phyloP scores from a whole-genome alignment of 352 stramenopile genomes.

The Phytophthora brassicae region DNA sequence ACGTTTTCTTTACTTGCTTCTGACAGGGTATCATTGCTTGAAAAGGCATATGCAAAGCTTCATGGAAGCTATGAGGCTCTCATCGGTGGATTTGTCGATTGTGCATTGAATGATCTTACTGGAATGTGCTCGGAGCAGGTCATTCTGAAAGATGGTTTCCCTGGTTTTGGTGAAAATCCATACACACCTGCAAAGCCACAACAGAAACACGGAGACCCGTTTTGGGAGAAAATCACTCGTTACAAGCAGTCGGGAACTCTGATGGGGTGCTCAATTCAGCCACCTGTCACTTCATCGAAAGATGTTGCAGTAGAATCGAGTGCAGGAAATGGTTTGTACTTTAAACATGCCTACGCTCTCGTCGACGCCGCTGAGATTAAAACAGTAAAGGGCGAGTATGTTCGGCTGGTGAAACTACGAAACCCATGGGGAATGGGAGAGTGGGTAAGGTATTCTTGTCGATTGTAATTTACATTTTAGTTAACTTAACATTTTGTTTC shows the following conservation, averaged over 20 bases:
- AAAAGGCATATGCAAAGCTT: conserved; percentile 94
- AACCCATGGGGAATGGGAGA: conserved; percentile 93
- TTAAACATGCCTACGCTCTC: conserved; percentile 88
- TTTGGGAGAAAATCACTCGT: conserved; percentile 78
- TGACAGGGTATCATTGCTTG: conserved; percentile 80
- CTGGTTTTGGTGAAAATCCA: conserved; percentile 73
- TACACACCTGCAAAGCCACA: conserved; percentile 44
- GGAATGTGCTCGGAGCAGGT: conserved; percentile 89
- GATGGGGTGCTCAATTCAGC: conserved; percentile 92
- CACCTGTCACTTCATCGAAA: conserved; percentile 56
- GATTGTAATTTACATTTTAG: neutral
- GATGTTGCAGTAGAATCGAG: conserved; percentile 67
- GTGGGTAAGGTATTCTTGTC: conserved; percentile 62
- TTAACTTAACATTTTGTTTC: neutral
- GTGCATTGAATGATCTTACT: conserved; percentile 89
- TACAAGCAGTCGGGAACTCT: conserved; percentile 86
- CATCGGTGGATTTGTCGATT: conserved; percentile 90
- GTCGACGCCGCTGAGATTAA: conserved; percentile 78
- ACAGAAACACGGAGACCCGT: conserved; percentile 58
- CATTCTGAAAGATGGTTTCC: conserved; percentile 81
- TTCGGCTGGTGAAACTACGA: conserved; percentile 79
- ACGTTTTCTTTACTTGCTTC: neutral
- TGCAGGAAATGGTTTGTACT: conserved; percentile 83
- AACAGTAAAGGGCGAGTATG: conserved; percentile 45
- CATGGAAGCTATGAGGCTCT: conserved; percentile 88